Conservation (phyloP, 2,329 filamentous ascomycete species). For the Curvularia lunata region DNA sequence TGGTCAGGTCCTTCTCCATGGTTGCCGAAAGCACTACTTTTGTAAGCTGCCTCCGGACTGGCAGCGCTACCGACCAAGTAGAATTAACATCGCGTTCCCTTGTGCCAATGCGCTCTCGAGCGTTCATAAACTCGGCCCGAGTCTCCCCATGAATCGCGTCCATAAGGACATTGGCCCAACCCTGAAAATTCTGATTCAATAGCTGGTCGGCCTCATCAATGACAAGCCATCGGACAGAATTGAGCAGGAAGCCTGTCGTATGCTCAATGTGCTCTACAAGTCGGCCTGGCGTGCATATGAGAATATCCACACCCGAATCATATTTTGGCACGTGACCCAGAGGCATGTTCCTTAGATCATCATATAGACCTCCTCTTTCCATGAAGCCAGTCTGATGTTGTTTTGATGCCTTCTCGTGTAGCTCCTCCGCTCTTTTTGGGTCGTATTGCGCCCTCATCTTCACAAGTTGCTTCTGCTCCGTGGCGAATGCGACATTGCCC, state of each 20-base stretch:
- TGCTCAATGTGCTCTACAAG: conserved; percentile 88
- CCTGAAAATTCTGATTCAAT: conserved; percentile 88
- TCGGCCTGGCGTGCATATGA: conserved; percentile 90
- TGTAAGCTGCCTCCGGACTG: conserved; percentile 59
- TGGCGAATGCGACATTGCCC: conserved; percentile 75
- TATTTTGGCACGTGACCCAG: conserved; percentile 69
- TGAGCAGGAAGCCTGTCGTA: conserved; percentile 80
- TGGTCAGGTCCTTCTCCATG: conserved; percentile 84
- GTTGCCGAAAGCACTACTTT: conserved; percentile 92
- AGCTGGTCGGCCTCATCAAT: conserved; percentile 95
- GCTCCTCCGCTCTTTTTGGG: conserved; percentile 61
- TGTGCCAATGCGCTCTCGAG: conserved; percentile 61
- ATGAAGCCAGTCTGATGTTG: conserved; percentile 42
- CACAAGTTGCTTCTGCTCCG: conserved; percentile 68
- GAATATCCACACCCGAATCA: conserved; percentile 78
- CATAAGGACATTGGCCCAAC: conserved; percentile 80
- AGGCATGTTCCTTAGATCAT: conserved; percentile 53
- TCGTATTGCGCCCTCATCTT: conserved; percentile 67
- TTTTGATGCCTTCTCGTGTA: conserved; percentile 52
- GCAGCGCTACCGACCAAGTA: conserved; percentile 42
- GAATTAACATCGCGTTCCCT: conserved; percentile 41
- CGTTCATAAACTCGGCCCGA: conserved; percentile 54
- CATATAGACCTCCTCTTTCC: conserved; percentile 47
- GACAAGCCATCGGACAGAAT: conserved; percentile 83
- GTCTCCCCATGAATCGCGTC: conserved; percentile 61